Evolutionary conservation across 129 eudicot species (phyloP), one percentile per base, ranked within the genome.

Genomic region (Sambucus nigra): DNA sequence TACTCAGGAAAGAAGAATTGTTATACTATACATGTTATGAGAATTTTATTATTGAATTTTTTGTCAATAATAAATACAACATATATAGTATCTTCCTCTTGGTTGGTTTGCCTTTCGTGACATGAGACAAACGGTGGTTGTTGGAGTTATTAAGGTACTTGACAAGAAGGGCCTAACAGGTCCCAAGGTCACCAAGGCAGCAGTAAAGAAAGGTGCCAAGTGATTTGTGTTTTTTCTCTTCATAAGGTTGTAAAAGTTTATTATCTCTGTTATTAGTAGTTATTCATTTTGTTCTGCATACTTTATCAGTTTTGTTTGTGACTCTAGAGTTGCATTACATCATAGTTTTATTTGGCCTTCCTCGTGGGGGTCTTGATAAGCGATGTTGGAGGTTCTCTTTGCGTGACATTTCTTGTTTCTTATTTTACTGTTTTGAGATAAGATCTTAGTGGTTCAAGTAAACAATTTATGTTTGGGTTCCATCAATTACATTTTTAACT

Each of bases 81-180:
- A n/a, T n/a, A n/a, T n/a, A n/a, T n/a, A 56, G 61, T 56, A 56
- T 4, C 49, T 49, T 0, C 61, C 61, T 8, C 61, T 56, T 21
- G 61, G 61, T 7, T 16, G 62, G 20, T 57, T 57, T 24, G 62
- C 62, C 14, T 49, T 57, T 23, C 19, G 62, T 7, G 62, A 57
- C 33, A 57, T 57, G 62, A 24, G 62, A 13, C 62, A 57, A 42
- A 57, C 62, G 14, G 62, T 57, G 13, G 62, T 33, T 38, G 50
- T 57, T 1, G 50, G 62, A 20, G 62, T 57, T n/a, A 39, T 57
- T 35, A 39, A 39, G 62, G 49, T 15, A 0, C 49, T 57, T 38
- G 62, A 39, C 19, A 39, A 57, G 35, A 57, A 39, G 62, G 50
- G 39, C 23, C 62, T 49, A 2, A 35, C 49, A 2, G 62, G 50